Evolutionary conservation across 116 monocot genomes (phyloP).

Genomic region (Cymodocea nodosa): DNA sequence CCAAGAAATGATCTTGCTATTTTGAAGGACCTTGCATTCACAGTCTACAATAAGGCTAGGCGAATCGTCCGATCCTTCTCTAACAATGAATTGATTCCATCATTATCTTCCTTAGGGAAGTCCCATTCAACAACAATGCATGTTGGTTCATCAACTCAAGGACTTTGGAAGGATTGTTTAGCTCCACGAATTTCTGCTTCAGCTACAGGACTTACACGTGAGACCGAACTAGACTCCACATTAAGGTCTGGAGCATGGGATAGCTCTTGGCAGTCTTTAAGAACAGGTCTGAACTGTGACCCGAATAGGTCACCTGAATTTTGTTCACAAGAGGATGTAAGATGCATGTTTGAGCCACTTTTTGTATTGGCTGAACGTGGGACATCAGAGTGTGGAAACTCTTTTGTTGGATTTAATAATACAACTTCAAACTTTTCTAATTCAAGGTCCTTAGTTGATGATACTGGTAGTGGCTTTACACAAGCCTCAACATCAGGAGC

Average conservation of each 20-base stretch:
- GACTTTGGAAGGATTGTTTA: slow-evolving; percentile 76
- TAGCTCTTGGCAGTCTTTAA: slow-evolving; percentile 66
- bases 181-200: slow-evolving; percentile 52
- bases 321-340: slow-evolving; percentile 43
- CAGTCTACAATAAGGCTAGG: slow-evolving; percentile 87
- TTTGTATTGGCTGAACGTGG: slow-evolving; percentile 86
- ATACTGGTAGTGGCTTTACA: slow-evolving; percentile 27
- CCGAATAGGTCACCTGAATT: slow-evolving; percentile 34
- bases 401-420: slow-evolving; percentile 14
- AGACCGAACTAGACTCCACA: slow-evolving; percentile 53
- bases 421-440: slow-evolving; percentile 24
- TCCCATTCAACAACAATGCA: slow-evolving; percentile 61
- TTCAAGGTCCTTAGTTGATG: slow-evolving; percentile 48
- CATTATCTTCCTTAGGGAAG: slow-evolving; percentile 28
- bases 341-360: slow-evolving; percentile 83
- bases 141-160: slow-evolving; percentile 37
- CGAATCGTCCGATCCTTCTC: slow-evolving; percentile 40
- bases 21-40: slow-evolving; percentile 85
- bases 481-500: slow-evolving; percentile 38
- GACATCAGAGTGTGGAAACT: slow-evolving; percentile 30
- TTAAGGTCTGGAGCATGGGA: slow-evolving; percentile 65
- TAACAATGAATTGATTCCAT: slow-evolving; percentile 31
- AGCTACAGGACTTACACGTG: slow-evolving; percentile 40
- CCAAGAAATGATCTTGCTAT: slow-evolving; percentile 50
- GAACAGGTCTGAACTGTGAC: slow-evolving; percentile 31